Conservation (phyloP, 305 asterid genomes). For the Fraxinus paxiana region DNA sequence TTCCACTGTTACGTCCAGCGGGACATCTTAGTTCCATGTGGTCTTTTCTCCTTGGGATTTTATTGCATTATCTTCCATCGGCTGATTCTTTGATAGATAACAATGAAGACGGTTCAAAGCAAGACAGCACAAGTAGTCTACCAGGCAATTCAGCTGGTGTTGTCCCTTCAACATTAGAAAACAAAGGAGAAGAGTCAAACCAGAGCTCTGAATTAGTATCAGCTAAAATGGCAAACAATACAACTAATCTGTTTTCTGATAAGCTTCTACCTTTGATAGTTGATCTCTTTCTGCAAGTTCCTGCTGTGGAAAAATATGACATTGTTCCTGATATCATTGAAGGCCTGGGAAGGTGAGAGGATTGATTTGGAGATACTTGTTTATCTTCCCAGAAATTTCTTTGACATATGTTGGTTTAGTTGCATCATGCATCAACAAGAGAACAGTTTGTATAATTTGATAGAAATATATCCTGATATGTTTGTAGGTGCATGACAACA, state of each 20-base stretch:
- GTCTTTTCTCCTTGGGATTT: constrained; percentile 56
- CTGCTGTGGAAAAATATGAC: constrained; percentile 57
- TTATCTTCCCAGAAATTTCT: constrained; percentile 14
- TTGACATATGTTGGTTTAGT: neutral
- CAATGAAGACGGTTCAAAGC: constrained; percentile 38
- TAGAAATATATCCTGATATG: constrained; percentile 4
- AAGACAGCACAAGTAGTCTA: constrained; percentile 28
- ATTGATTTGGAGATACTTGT: constrained; percentile 3
- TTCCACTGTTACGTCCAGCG: constrained; percentile 70
- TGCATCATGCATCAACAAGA: neutral
- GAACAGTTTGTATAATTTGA: neutral
- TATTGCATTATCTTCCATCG: constrained; percentile 75
- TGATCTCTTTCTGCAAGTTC: constrained; percentile 74
- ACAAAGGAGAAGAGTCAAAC: constrained; percentile 40
- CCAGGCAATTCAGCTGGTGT: constrained; percentile 28
- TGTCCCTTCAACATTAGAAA: constrained; percentile 36
- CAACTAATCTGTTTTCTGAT: constrained; percentile 63
- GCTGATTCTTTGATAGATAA: constrained; percentile 54
- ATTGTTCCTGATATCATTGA: constrained; percentile 63
- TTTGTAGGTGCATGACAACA: constrained; percentile 84
- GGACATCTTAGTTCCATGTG: constrained; percentile 80
- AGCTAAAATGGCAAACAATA: constrained; percentile 28
- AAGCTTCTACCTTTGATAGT: constrained; percentile 78
- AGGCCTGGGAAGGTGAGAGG: constrained; percentile 92
- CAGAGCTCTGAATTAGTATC: constrained; percentile 31